Percentiles rank a stretch among this genome's conserved stretches.
Evolutionary conservation across 2,329 filamentous ascomycete species (phyloP).

Genomic region (Alternaria alternata): DNA sequence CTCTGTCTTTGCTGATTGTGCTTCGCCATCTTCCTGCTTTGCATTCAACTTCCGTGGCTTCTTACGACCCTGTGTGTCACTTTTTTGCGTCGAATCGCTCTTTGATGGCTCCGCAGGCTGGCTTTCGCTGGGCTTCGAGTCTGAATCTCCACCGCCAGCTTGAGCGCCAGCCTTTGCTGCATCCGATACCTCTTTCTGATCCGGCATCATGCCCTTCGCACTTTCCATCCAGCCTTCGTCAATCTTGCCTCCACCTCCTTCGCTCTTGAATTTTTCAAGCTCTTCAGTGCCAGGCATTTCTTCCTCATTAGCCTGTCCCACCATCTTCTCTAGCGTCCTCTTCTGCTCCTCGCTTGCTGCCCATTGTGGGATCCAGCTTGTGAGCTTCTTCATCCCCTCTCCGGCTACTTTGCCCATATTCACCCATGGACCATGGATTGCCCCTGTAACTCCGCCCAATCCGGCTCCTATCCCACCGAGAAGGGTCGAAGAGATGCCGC

Average conservation of each 20-base stretch:
- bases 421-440: conserved; percentile 24
- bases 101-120: neutral
- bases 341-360: conserved; percentile 29
- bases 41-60: conserved; percentile 28
- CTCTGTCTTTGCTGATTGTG: neutral
- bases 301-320: conserved; percentile 25
- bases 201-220: conserved; percentile 22
- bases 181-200: conserved; percentile 11
- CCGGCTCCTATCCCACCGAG: conserved; percentile 31
- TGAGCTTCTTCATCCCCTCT: conserved; percentile 28
- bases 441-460: conserved; percentile 27
- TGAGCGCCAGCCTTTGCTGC: conserved; percentile 5
- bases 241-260: conserved; percentile 14
- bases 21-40: neutral
- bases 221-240: conserved; percentile 19
- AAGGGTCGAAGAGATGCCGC: conserved; percentile 30
- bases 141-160: neutral
- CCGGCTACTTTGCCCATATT: conserved; percentile 24
- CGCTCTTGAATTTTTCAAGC: conserved; percentile 24
- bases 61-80: conserved; percentile 14
- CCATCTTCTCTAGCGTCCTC: conserved; percentile 30
- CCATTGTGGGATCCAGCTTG: conserved; percentile 25
- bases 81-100: neutral
- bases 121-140: conserved; percentile 1
- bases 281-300: conserved; percentile 27